A percentile compares a stretch with the other conserved stretches of the same genome.
Conservation (phyloP, 441 rosid genomes). For the Iberis amara region DNA sequence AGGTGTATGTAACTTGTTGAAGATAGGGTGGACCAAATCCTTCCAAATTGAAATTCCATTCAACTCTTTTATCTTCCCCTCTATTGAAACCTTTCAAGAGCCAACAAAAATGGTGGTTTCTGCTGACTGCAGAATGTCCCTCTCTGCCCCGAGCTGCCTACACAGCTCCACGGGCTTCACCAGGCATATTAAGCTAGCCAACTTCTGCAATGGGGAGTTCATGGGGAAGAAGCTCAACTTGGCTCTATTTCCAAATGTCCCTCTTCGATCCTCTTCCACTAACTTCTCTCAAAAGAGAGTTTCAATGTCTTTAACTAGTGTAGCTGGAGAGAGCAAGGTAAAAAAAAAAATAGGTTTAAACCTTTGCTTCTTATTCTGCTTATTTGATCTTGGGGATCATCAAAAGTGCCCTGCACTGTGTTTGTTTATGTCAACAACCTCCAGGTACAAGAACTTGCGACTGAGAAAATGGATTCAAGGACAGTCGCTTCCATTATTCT, state of each 20-base stretch:
- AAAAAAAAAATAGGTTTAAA: background rate
- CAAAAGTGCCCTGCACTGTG: background rate
- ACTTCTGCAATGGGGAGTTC: conserved; percentile 56
- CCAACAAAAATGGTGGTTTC: conserved; percentile 46
- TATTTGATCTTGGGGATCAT: conserved; percentile 7
- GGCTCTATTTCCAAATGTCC: conserved; percentile 23
- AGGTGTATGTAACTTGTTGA: conserved; percentile 55
- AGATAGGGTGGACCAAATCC: conserved; percentile 66
- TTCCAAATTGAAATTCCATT: conserved; percentile 22
- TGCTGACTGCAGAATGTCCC: conserved; percentile 52
- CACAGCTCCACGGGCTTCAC: conserved; percentile 33
- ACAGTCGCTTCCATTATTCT: conserved; percentile 80
- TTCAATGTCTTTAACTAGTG: conserved; percentile 27
- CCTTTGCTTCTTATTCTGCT: background rate
- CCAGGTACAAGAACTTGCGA: conserved; percentile 64
- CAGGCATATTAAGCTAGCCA: conserved; percentile 36
- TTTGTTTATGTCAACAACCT: conserved; percentile 14
- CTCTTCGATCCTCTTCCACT: conserved; percentile 21
- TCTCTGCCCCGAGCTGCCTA: conserved; percentile 43
- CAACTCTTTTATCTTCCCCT: conserved; percentile 1
- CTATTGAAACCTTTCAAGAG: conserved; percentile 30
- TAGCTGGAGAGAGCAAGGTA: conserved; percentile 26
- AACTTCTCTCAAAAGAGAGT: conserved; percentile 25
- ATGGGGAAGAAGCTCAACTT: conserved; percentile 64
- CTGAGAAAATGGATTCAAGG: conserved; percentile 59